These are phyloP conservation scores for Macadamia integrifolia DNA, from an alignment of 164 flowering plant genomes.

Conservation along the genomic window DNA sequence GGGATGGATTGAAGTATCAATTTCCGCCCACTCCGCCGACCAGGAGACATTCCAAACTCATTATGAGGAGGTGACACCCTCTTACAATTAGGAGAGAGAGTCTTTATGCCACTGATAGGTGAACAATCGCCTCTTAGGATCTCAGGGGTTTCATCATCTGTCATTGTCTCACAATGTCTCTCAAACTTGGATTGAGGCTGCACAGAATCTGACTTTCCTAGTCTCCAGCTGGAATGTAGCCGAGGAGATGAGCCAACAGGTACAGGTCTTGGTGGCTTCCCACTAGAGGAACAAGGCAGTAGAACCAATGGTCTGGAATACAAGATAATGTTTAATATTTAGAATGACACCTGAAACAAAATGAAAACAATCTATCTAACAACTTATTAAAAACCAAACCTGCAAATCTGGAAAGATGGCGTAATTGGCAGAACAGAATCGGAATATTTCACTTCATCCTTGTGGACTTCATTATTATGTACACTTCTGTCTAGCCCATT, in stretches of 20 bases:
- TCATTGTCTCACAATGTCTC: slow-evolving; percentile 32
- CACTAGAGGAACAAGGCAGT: slow-evolving; percentile 46
- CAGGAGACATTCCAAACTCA: slow-evolving; percentile 36
- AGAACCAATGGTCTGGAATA: slow-evolving; percentile 39
- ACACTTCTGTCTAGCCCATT: slow-evolving; percentile 20
- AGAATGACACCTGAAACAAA: background rate
- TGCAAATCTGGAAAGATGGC: slow-evolving; percentile 35
- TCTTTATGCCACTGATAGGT: slow-evolving; percentile 51
- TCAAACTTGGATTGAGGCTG: slow-evolving; percentile 29
- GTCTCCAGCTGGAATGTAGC: slow-evolving; percentile 15
- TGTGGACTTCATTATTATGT: slow-evolving; percentile 29
- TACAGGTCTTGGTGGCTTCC: slow-evolving; percentile 48
- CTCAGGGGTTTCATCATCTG: slow-evolving; percentile 71
- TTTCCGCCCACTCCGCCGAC: slow-evolving; percentile 58
- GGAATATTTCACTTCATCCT: slow-evolving; percentile 36
- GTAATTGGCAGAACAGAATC: slow-evolving; percentile 39
- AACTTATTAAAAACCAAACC: slow-evolving; percentile 21
- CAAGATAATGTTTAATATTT: background rate
- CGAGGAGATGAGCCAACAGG: slow-evolving; percentile 36
- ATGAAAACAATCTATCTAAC: background rate
- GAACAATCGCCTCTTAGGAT: slow-evolving; percentile 44
- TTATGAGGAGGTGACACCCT: slow-evolving; percentile 81
- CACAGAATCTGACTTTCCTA: slow-evolving; percentile 27
- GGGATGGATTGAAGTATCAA: slow-evolving; percentile 80
- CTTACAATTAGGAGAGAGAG: slow-evolving; percentile 77